Evolutionary conservation across 148 eudicot species (phyloP), one percentile per base, ranked within the genome.

Genomic region (Cornus florida): DNA sequence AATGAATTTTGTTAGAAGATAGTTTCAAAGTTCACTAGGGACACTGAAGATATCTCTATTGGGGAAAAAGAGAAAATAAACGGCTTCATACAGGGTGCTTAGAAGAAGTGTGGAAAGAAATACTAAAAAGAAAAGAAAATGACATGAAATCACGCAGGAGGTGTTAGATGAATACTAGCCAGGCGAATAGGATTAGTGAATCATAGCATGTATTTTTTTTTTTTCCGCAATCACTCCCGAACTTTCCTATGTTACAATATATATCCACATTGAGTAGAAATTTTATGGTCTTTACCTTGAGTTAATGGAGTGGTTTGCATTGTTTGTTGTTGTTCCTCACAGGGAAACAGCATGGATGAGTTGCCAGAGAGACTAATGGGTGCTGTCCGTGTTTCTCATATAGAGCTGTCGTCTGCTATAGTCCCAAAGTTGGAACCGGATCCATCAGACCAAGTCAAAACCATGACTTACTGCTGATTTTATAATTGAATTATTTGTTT

Each of bases 301-400:
- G 75, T 71, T 79, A 48, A 38, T 59, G 70, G 75, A 60, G 43
- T 76, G 72, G 62, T 76, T 76, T 67, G 62, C 41, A 46, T 24
- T 76, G 48, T 57, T 46, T 76, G 10, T 19, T 70, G 1, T 23
- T 23, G 41, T 28, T 28, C 28, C 28, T 28, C 28, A 43, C 87
- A 95, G 99, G 99, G 90, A 75, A 95, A 93, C 82, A 84, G 90
- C 0, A 73, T 82, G 17, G 95, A 91, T 67, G 99, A 95, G 86
- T 87, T 96, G 82, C 99, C 98, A 67, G 99, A 96, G 91, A 89
- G 87, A 74, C 82, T 96, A 76, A 87, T 96, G 41, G 95, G 99
- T 53, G 99, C 99, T 23, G 91, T 93, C 72, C 94, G 98, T 73
- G 92, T 87, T 70, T 90, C 98, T 73, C 99, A 96, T 79, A 85